These are phyloP conservation scores for Penicillium bovifimosum DNA, from an alignment of 495 filamentous ascomycete genomes.

Conservation along the genomic window DNA sequence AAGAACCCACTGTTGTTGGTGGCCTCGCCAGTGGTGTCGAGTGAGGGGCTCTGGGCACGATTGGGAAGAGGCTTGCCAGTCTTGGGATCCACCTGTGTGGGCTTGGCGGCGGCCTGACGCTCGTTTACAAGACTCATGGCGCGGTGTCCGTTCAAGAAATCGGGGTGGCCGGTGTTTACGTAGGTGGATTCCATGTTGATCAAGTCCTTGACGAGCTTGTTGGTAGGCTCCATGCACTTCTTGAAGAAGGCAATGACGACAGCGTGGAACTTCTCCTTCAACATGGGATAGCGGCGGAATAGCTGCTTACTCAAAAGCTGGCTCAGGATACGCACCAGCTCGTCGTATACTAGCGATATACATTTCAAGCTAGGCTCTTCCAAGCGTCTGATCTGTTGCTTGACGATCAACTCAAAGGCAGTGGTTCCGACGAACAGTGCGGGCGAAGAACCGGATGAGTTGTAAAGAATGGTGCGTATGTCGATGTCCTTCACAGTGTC, in stretches of 20 bases:
- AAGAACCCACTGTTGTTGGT: conserved; percentile 76
- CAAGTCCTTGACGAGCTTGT: conserved; percentile 91
- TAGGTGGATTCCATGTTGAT: conserved; percentile 96
- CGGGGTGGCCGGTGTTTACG: conserved; percentile 97
- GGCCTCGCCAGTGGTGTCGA: conserved; percentile 51
- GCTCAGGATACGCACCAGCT: conserved; percentile 90
- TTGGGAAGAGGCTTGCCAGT: conserved; percentile 90
- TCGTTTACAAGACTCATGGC: conserved; percentile 98
- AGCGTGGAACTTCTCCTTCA: conserved; percentile 95
- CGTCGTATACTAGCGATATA: conserved; percentile 94
- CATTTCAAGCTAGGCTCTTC: conserved; percentile 97
- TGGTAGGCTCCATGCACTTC: conserved; percentile 94
- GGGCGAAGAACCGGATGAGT: conserved; percentile 95
- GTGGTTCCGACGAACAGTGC: conserved; percentile 97
- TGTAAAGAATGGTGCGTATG: conserved; percentile 94
- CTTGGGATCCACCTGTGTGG: conserved; percentile 97
- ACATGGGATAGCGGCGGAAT: conserved; percentile 82
- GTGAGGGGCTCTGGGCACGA: conserved; percentile 61
- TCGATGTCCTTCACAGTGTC: conserved; percentile 97
- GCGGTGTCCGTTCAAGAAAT: conserved; percentile 93
- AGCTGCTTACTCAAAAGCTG: conserved; percentile 84
- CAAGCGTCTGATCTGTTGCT: conserved; percentile 94
- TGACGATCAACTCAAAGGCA: conserved; percentile 96
- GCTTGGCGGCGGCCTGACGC: conserved; percentile 69
- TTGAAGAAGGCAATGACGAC: conserved; percentile 98